Conservation (phyloP, 257 asterid genomes). For the Phtheirospermum japonicum region DNA sequence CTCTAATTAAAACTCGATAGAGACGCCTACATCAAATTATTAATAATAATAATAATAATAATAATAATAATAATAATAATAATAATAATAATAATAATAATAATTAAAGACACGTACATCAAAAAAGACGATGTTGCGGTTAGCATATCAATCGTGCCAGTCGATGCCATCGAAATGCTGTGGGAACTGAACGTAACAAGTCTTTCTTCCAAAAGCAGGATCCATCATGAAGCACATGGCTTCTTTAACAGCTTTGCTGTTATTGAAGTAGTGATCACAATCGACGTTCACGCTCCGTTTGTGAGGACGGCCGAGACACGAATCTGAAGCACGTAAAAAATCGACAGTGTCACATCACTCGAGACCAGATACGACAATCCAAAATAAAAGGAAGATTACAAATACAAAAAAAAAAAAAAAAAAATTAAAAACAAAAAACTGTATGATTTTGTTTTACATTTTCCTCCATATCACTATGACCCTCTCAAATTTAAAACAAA, state of each 20-base stretch:
- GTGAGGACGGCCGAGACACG: slow-evolving; percentile 89
- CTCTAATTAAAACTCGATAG: too few species aligned
- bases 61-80: too few species aligned
- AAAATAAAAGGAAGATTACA: neutral
- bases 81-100: too few species aligned
- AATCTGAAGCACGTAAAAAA: too few species aligned
- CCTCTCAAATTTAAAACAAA: too few species aligned
- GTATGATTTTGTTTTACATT: too few species aligned
- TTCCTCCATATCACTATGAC: too few species aligned
- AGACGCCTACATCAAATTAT: too few species aligned
- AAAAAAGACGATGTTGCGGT: slow-evolving; percentile 64
- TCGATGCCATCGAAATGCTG: slow-evolving; percentile 74
- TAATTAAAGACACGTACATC: slow-evolving; percentile 42
- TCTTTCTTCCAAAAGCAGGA: slow-evolving; percentile 68
- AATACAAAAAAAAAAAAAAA: neutral
- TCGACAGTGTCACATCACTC: too few species aligned
- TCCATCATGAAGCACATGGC: slow-evolving; percentile 92
- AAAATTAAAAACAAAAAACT: too few species aligned
- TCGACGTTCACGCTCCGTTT: slow-evolving; percentile 86
- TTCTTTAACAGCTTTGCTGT: slow-evolving; percentile 89
- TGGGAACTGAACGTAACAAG: slow-evolving; percentile 57
- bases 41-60: too few species aligned
- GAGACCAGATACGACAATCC: neutral
- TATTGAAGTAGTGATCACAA: slow-evolving; percentile 86
- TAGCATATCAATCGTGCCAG: slow-evolving; percentile 70